Conservation (phyloP, 306 rosid species). For the Senna tora region DNA sequence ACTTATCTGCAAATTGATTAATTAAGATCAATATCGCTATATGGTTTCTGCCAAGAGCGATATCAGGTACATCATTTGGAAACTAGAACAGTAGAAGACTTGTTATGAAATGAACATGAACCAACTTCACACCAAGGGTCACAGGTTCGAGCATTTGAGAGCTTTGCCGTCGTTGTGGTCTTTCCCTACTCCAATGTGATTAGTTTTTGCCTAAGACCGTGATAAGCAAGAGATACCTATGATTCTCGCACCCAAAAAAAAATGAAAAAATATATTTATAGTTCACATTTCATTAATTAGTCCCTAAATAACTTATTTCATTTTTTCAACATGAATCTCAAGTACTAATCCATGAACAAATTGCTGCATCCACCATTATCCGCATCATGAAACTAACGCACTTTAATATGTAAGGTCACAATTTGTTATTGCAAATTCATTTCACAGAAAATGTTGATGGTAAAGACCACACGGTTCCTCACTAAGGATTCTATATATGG, state of each 20-base stretch:
- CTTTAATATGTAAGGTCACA: not conserved
- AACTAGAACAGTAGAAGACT: not conserved
- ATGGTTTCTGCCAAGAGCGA: not conserved
- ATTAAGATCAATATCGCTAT: not conserved
- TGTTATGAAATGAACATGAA: not conserved
- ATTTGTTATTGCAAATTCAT: not conserved
- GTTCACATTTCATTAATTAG: not conserved
- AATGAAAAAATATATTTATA: too few species aligned
- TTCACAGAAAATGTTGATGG: not conserved
- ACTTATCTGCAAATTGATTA: not conserved
- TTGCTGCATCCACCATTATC: not conserved
- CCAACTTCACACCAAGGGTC: too few species aligned
- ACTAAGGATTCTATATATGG: not conserved
- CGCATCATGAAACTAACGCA: not conserved
- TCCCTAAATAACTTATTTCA: not conserved
- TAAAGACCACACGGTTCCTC: not conserved
- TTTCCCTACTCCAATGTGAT: too few species aligned
- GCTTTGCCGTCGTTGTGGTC: too few species aligned
- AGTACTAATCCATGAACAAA: not conserved
- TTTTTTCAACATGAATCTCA: not conserved
- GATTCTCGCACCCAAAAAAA: too few species aligned
- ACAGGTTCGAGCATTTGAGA: too few species aligned
- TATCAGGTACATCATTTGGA: not conserved
- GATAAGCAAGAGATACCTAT: too few species aligned
- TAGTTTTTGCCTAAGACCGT: too few species aligned